Evolutionary conservation across 129 eudicot genomes (phyloP), one percentile per base, ranked within the genome.

Genomic region (Gnaphalium uliginosum): DNA sequence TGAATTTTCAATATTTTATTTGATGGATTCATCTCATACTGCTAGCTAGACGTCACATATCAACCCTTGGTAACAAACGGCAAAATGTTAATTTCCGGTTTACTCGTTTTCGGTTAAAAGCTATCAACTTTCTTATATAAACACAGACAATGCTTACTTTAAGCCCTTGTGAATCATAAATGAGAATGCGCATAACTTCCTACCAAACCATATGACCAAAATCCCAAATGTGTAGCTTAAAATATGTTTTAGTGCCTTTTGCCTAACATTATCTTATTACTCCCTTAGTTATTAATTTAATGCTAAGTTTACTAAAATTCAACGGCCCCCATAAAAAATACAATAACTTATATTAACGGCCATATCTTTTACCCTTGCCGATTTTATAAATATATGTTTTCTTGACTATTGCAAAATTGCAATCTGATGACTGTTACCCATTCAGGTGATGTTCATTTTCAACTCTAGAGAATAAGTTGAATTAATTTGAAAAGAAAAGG

Each of bases 151-250:
- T 35, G 51, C 71, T 66, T 7, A 35, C 21, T n/a, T 32, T 8
- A 19, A 66, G 51, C 19, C 27, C 13, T 19, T 8, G 13, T 60
- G 66, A 22, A 6, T 22, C 9, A 37, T 43, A 56, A 61, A 41
- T 33, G 78, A 27, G 30, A 51, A 66, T 66, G 39, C n/a, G 17
- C 22, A 13, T 60, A 8, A 74, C n/a, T 22, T 53, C 51, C 50
- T 21, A 72, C 76, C 76, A 72, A 56, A 72, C 15, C 56, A 59
- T 32, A 71, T 54, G 50, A 71, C 76, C 65, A 46, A 32, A 76
- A 33, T 66, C 30, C 51, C 32, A 46, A 48, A 15, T 13, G 19
- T 48, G 15, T 13, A 48, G 19, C n/a, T 48, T 48, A 14, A 43
- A 8, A 43, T 27, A 27, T 27, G 29, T 27, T 27, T 27, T 27